Evolutionary conservation across 345 rosid species (phyloP), one percentile per base, ranked within the genome.

Genomic region (Turnera subulata): DNA sequence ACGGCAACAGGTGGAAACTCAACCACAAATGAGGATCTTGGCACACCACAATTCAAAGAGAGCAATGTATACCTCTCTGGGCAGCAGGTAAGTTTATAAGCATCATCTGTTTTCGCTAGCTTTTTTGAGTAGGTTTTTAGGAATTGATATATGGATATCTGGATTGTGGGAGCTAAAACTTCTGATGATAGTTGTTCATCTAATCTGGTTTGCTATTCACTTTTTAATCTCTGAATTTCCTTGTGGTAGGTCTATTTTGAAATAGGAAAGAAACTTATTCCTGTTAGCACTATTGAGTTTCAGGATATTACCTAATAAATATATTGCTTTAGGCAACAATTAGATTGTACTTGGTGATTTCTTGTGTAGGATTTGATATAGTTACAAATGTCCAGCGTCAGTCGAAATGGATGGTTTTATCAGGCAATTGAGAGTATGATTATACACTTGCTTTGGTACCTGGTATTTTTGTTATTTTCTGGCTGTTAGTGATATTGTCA

Each of bases 41-140:
- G 68, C 48, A 55, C 88, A 46, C 77, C 88, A 64, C 96, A 91
- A 72, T 76, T 82, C 74, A 88, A 84, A 76, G 98, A 88, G 52
- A 88, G 58, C 68, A 91, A 84, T 44, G 78, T 84, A 50, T 88
- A 88, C 78, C 74, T 71, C 56, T 60, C 85, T 1, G 84, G 86
- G 58, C 92, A 82, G 66, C 96, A 86, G 88, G 96, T 85, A 78
- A 74, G 73, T 32, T 52, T 67, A 15, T 54, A 32, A 24, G 25
- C 39, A 26, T 1, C 15, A 5, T 54, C 24, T 46, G 35, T 3
- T 29, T 52, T 23, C 39, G 5, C 39, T n/a, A n/a, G n/a, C n/a
- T n/a, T n/a, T n/a, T n/a, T n/a, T n/a, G n/a, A n/a, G n/a, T n/a
- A n/a, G n/a, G n/a, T n/a, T n/a, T n/a, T n/a, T n/a, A n/a, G n/a